Conservation (phyloP, 768 basidiomycete species). For the Pisolithus marmoratus region DNA sequence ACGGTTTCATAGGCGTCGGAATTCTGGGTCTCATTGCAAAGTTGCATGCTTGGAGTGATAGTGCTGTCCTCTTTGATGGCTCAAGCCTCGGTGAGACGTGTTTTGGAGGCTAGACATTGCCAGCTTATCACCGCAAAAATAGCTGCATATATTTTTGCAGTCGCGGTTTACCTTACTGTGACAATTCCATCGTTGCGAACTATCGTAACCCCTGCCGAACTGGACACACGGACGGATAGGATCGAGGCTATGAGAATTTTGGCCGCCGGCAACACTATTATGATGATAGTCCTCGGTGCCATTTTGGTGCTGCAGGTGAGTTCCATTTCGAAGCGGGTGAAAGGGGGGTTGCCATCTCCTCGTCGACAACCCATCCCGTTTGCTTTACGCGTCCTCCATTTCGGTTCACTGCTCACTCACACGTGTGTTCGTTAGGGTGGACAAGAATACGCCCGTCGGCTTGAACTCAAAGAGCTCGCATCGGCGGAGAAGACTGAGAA, state of each 20-base stretch:
- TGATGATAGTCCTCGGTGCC: slow-evolving; percentile 59
- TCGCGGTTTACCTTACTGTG: slow-evolving; percentile 80
- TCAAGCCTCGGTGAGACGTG: slow-evolving; percentile 66
- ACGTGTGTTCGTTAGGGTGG: slow-evolving; percentile 51
- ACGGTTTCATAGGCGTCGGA: slow-evolving; percentile 78
- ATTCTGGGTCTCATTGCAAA: slow-evolving; percentile 72
- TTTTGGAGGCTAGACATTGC: slow-evolving; percentile 4
- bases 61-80: slow-evolving; percentile 94
- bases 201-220: slow-evolving; percentile 53
- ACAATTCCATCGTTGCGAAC: slow-evolving; percentile 74
- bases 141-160: slow-evolving; percentile 71
- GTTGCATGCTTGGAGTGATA: slow-evolving; percentile 84
- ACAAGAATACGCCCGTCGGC: slow-evolving; percentile 74
- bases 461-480: slow-evolving; percentile 42
- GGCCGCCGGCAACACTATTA: slow-evolving; percentile 83
- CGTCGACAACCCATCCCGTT: slow-evolving; percentile 6
- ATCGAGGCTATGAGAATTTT: slow-evolving; percentile 77
- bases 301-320: slow-evolving; percentile 71
- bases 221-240: slow-evolving; percentile 59
- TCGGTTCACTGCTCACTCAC: slow-evolving; percentile 5
- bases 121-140: slow-evolving; percentile 13
- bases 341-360: too few relatives aligned
- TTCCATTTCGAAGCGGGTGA: slow-evolving; percentile 3
- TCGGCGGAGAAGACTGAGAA: slow-evolving; percentile 35
- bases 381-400: slow-evolving; percentile 3